Base-by-base conservation (phyloP, 495 filamentous ascomycete species). In the Penicillium coffeae region DNA sequence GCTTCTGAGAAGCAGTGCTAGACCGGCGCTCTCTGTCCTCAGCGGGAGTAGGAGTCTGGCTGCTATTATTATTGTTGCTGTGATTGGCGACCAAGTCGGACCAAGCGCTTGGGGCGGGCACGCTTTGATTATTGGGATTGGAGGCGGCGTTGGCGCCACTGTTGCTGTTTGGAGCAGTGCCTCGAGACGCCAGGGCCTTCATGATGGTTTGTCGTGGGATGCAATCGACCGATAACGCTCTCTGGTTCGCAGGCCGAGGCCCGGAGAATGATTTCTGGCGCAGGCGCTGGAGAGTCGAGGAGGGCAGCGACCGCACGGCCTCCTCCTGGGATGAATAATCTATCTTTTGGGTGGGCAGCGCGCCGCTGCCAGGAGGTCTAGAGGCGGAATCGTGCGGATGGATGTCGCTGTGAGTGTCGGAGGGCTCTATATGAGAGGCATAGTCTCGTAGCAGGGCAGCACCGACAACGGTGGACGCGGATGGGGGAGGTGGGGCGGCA, bases 181-280 rank as follows among this genome's bases (percentile, higher is more conserved):
- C 76, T 22, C 84, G 78, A 14, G 89, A 89, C 30, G 86, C 87
- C 44, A 94, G 67, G n/a, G 89, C 87, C 61, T 93, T 92, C 70
- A 93, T 82, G 59, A 96, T 84, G 18, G 88, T 92, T 68, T 92
- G 90, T 20, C 85, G 82, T 19, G 89, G 88, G 48, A 92, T 78
- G 22, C 82, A 79, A 52, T 89, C 85, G 49, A 83, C 76, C 10
- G 87, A 87, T 34, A 81, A 71, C 8, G 79, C 72, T 73, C 76
- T 83, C 61, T 80, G 4, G 21, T 34, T 27, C 15, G 22, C 83
- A 39, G 75, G 61, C 80, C 84, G 54, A 70, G 63, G 38, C 39
- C 49, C 49, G 48, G 62, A 65, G 45, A 74, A 69, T 41, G 74
- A 63, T 34, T 74, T 74, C 34, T 68, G 50, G 37, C 64, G 70